These are phyloP conservation scores for Kodamaea sp. DNA, from an alignment of 1,139 yeast species.

Conservation along the genomic window DNA sequence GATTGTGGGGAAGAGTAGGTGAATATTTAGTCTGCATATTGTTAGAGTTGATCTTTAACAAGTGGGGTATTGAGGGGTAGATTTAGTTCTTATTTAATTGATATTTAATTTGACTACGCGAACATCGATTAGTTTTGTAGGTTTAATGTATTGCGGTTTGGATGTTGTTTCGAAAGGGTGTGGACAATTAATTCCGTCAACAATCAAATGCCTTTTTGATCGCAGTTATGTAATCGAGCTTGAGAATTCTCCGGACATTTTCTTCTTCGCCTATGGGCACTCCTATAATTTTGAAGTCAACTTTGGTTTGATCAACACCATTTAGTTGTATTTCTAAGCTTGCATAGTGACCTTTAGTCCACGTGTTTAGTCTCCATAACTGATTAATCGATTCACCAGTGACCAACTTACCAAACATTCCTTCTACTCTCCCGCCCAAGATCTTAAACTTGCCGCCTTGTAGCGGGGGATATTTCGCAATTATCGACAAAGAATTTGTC, in stretches of 20 bases:
- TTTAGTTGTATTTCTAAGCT: neutral
- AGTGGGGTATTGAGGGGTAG: no score
- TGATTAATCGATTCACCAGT: neutral
- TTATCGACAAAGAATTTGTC: conserved; percentile 4
- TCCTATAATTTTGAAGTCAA: conserved; percentile 3
- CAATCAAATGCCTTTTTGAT: conserved; percentile 5
- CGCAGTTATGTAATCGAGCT: conserved; percentile 2
- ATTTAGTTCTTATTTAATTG: no score
- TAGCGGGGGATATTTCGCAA: conserved; percentile 2
- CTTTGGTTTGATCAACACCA: neutral
- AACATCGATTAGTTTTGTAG: no score
- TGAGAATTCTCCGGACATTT: neutral
- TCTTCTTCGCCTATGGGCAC: conserved; percentile 4
- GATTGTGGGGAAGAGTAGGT: conserved; percentile 6
- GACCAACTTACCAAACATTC: neutral
- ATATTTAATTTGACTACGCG: no score
- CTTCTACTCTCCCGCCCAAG: conserved; percentile 2
- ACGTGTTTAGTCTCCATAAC: conserved; percentile 1
- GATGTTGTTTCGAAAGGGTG: no score
- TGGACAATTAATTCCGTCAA: conserved; percentile 1
- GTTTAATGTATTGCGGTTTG: no score
- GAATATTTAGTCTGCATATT: no score
- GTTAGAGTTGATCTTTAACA: no score
- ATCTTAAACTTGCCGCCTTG: conserved; percentile 3
- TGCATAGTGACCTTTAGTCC: conserved; percentile 6